These are phyloP conservation scores for Magnolia changhungtana DNA, from an alignment of 164 flowering plant species.

Conservation along the genomic window DNA sequence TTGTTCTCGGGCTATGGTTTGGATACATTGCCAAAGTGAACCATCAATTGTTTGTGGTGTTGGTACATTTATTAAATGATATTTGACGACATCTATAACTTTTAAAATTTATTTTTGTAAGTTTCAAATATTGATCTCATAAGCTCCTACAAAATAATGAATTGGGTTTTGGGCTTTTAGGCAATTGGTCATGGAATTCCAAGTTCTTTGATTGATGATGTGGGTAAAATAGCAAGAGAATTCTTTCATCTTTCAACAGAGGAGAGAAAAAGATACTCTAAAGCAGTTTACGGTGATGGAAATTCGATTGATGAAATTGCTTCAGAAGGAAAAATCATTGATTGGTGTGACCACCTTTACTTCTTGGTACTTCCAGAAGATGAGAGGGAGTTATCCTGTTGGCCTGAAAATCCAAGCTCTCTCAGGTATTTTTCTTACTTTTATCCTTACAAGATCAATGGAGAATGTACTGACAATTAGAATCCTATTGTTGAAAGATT, in stretches of 20 bases:
- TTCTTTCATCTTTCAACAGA: slow-evolving; percentile 28
- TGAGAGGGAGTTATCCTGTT: not conserved
- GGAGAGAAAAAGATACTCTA: slow-evolving; percentile 34
- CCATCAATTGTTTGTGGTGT: no score
- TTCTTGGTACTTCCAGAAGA: slow-evolving; percentile 14
- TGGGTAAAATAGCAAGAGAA: slow-evolving; percentile 17
- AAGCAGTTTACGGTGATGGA: slow-evolving; percentile 6
- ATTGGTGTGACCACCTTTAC: slow-evolving; percentile 17
- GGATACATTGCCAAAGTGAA: no score
- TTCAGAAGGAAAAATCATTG: slow-evolving; percentile 9
- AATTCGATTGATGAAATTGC: not conserved
- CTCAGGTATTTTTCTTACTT: slow-evolving; percentile 13
- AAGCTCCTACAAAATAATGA: not conserved
- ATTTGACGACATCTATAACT: no score
- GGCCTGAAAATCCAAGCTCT: slow-evolving; percentile 18
- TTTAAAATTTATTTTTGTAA: no score
- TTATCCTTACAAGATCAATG: not conserved
- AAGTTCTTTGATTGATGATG: slow-evolving; percentile 23
- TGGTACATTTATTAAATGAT: no score
- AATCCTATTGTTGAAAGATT: no score
- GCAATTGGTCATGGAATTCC: slow-evolving; percentile 31
- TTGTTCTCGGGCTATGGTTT: no score
- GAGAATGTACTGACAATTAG: no score
- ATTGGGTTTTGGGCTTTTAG: slow-evolving; percentile 13
- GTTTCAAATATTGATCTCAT: no score